Percentiles rank a stretch among this genome's conserved stretches.
Evolutionary conservation across 2,329 filamentous ascomycete species (phyloP).

Genomic region (Ophiostoma ips): DNA sequence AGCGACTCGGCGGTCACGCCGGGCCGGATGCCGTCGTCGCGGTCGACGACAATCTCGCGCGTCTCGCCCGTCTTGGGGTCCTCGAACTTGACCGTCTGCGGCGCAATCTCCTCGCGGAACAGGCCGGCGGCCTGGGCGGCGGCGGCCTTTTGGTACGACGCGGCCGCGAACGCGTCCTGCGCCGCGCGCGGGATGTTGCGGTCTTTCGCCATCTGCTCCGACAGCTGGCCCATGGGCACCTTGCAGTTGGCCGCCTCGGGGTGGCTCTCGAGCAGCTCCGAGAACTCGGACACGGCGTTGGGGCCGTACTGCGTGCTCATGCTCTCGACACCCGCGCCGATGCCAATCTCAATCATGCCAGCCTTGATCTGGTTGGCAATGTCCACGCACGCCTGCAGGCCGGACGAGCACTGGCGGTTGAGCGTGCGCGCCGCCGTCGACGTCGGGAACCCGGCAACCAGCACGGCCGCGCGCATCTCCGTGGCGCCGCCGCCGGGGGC

Average conservation of each 20-base stretch:
- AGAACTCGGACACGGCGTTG: conserved; percentile 81
- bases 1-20: conserved; percentile 80
- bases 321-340: conserved; percentile 91
- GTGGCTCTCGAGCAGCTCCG: conserved; percentile 69
- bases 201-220: conserved; percentile 89
- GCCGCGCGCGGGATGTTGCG: conserved; percentile 53
- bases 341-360: conserved; percentile 90
- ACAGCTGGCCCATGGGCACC: conserved; percentile 89
- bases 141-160: conserved; percentile 79
- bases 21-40: conserved; percentile 75
- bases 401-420: conserved; percentile 90
- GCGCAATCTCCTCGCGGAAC: conserved; percentile 83
- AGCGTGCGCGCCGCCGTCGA: conserved; percentile 70
- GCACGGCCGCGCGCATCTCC: conserved; percentile 83
- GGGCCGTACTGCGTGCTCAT: conserved; percentile 92
- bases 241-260: conserved; percentile 87
- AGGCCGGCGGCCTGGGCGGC: conserved; percentile 78
- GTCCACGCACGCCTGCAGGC: conserved; percentile 83
- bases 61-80: conserved; percentile 83
- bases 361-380: conserved; percentile 82
- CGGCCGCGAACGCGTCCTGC: conserved; percentile 91
- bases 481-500: conserved; percentile 89
- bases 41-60: conserved; percentile 67
- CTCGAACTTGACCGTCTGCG: conserved; percentile 72
- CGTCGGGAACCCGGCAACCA: conserved; percentile 84